Percentiles rank a stretch among this genome's conserved stretches.
Evolutionary conservation across 177 flowering plant species (phyloP).

Genomic region (Tripterygium wilfordii): DNA sequence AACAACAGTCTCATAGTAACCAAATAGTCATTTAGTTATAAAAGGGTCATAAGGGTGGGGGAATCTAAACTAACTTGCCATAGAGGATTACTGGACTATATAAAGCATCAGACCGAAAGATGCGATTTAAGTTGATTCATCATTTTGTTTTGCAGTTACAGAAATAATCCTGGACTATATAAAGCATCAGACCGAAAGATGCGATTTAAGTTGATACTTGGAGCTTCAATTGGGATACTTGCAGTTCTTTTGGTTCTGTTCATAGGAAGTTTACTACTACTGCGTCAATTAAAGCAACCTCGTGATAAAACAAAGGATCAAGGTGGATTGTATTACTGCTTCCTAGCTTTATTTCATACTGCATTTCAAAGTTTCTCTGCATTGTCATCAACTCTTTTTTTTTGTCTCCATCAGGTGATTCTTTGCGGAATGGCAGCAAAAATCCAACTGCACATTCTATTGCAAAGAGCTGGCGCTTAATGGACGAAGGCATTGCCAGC

Average conservation of each 20-base stretch:
- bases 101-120: slow-evolving; percentile 26
- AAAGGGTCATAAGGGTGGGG: too few species aligned
- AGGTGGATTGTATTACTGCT: slow-evolving; percentile 41
- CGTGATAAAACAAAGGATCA: slow-evolving; percentile 25
- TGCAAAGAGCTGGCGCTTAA: slow-evolving; percentile 36
- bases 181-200: slow-evolving; percentile 26
- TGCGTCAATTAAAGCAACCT: slow-evolving; percentile 29
- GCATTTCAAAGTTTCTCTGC: not conserved
- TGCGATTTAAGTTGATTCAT: slow-evolving; percentile 34
- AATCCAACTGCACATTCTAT: slow-evolving; percentile 37
- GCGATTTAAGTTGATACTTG: slow-evolving; percentile 43
- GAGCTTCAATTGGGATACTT: slow-evolving; percentile 44
- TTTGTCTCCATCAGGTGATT: slow-evolving; percentile 35
- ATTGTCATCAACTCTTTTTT: slow-evolving; percentile 1
- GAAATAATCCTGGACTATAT: slow-evolving; percentile 51
- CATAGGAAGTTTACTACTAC: slow-evolving; percentile 36
- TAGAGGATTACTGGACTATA: slow-evolving; percentile 43
- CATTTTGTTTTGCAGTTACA: slow-evolving; percentile 42
- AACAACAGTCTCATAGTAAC: too few species aligned
- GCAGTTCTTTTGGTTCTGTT: slow-evolving; percentile 36
- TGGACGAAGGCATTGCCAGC: slow-evolving; percentile 68
- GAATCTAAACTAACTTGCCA: too few species aligned
- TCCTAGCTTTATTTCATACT: not conserved
- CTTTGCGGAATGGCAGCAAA: slow-evolving; percentile 31
- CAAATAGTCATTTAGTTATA: too few species aligned